Conservation (phyloP, 1,284 basidiomycete species). For the Pyrrhoderma noxium region DNA sequence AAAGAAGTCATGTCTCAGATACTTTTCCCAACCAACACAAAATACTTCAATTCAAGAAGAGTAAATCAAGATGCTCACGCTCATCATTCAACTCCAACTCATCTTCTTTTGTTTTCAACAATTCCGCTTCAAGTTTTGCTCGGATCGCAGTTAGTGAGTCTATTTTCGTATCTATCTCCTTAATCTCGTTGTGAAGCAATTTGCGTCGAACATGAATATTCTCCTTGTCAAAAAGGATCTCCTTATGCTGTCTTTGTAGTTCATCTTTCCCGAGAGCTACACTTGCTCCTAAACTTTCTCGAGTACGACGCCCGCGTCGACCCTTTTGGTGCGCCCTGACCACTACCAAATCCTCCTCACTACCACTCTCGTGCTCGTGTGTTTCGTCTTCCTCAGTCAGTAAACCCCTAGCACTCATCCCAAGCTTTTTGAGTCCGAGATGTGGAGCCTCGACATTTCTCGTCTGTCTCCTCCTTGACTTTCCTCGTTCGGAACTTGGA, state of each 20-base stretch:
- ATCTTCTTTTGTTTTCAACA: constrained; percentile 88
- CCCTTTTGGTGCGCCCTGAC: constrained; percentile 29
- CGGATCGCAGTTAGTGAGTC: constrained; percentile 79
- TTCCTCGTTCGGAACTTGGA: constrained; percentile 75
- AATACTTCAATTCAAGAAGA: constrained; percentile 10
- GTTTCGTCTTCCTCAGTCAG: constrained; percentile 52
- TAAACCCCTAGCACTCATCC: constrained; percentile 70
- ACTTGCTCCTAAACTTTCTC: constrained; percentile 60
- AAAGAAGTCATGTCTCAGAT: background rate
- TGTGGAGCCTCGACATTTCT: constrained; percentile 74
- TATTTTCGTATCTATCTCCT: constrained; percentile 85
- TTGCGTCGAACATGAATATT: constrained; percentile 79
- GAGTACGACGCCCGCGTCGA: constrained; percentile 50
- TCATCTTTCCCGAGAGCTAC: constrained; percentile 79
- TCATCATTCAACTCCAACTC: constrained; percentile 95
- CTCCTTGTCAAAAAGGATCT: constrained; percentile 85
- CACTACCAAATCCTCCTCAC: constrained; percentile 60
- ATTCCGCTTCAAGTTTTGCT: constrained; percentile 72
- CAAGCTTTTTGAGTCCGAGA: constrained; percentile 72
- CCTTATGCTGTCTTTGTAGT: constrained; percentile 70
- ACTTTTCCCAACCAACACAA: no score
- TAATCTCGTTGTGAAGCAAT: constrained; percentile 78
- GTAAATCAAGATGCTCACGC: constrained; percentile 40
- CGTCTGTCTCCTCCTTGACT: constrained; percentile 67
- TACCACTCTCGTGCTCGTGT: constrained; percentile 53